Evolutionary conservation across 106 monocot genomes (phyloP), one percentile per base, ranked within the genome.

Genomic region (Alisma plantagoaquatica): DNA sequence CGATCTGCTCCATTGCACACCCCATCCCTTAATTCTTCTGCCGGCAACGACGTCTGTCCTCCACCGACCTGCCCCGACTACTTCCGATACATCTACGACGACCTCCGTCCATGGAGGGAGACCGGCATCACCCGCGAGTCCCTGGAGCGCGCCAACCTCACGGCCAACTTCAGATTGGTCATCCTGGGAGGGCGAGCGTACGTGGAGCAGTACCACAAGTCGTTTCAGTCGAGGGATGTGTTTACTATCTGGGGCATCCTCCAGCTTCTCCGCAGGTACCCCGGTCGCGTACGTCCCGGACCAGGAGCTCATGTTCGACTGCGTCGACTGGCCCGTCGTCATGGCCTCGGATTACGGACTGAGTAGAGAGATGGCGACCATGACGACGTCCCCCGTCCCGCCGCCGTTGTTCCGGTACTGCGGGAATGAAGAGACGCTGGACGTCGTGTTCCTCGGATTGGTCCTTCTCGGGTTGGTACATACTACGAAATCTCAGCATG

Each of bases 381-480:
- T 14, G 16, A 22, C 22, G 21, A 15, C 55, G 22, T 10, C 33
- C 20, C 7, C 1, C 19, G 23, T 4, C n/a, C n/a, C 73, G 19
- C 77, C 72, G 21, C 77, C 82, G 31, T 33, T 83, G 20, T 83
- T 83, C 45, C 69, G 69, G 29, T 83, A 74, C 54, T 83, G 82
- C 57, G 73, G 66, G 56, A 67, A 77, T n/a, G 74, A 77, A 11
- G 0, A 20, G 5, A 74, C 82, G 0, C 41, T 74, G 4, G 82
- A 83, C 44, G 70, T 83, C 26, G 70, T 74, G 23, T 83, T 83
- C 63, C 82, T n/a, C 82, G 1, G 82, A 83, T 35, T 83, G 82
- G 82, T 83, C 82, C 27, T 83, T 83, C 62, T 83, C 77, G 82
- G 82, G 82, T 29, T 83, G 82, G 82, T 83, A 64, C 38, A 10